These are phyloP conservation scores for Parmelia sp. DNA, from an alignment of 495 filamentous ascomycete genomes.

Conservation along the genomic window DNA sequence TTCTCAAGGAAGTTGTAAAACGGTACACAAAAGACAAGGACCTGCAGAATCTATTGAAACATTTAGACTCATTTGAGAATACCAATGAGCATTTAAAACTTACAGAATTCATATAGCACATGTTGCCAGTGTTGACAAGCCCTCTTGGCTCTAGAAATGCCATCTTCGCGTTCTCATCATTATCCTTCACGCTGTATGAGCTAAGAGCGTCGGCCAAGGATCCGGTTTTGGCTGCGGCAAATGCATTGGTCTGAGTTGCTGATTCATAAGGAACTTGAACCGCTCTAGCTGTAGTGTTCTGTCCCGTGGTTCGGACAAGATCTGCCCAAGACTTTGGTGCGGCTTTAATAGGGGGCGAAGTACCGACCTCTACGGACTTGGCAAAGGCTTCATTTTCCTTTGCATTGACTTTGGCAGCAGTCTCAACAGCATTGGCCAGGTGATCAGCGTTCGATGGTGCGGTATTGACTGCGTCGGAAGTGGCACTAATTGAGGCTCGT, in stretches of 20 bases:
- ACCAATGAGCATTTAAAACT: constrained; percentile 31
- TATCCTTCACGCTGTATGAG: constrained; percentile 55
- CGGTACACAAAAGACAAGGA: constrained; percentile 83
- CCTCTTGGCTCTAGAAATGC: constrained; percentile 90
- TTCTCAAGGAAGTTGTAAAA: constrained; percentile 93
- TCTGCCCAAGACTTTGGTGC: constrained; percentile 73
- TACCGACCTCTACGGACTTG: constrained; percentile 34
- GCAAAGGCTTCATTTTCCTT: constrained; percentile 13
- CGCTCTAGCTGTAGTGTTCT: constrained; percentile 29
- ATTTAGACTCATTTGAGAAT: neutral
- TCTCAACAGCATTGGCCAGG: constrained; percentile 11
- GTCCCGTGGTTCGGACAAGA: constrained; percentile 53
- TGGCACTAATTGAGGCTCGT: constrained; percentile 36
- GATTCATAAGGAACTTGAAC: constrained; percentile 22
- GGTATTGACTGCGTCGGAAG: constrained; percentile 35
- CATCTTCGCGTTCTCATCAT: constrained; percentile 55
- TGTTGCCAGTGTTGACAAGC: constrained; percentile 93
- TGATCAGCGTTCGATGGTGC: constrained; percentile 29
- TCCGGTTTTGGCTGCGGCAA: constrained; percentile 46
- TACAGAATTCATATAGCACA: constrained; percentile 99
- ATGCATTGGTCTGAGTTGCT: constrained; percentile 39
- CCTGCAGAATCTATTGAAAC: constrained; percentile 71
- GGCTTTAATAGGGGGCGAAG: constrained; percentile 33
- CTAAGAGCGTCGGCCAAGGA: constrained; percentile 68
- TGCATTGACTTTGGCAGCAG: neutral